phyloP scores from a whole-genome alignment of 768 basidiomycete genomes.

The Boletus edulis region DNA sequence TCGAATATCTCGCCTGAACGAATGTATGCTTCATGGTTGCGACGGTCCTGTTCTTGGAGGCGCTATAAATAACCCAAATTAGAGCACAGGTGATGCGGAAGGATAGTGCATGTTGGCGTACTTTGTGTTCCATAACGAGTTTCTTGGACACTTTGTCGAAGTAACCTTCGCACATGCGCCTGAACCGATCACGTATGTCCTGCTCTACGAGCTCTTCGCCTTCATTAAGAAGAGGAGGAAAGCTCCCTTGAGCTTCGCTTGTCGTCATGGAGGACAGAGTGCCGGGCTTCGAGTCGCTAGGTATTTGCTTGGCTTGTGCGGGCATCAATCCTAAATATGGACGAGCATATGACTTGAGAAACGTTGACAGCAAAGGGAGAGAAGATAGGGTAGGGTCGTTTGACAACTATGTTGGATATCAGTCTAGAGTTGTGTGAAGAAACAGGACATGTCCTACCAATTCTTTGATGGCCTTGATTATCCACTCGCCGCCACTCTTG shows the following conservation, averaged over 20 bases:
- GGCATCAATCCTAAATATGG: conserved; percentile 83
- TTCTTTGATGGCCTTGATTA: conserved; percentile 85
- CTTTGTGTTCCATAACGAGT: conserved; percentile 87
- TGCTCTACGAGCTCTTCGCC: conserved; percentile 78
- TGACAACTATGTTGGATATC: conserved; percentile 56
- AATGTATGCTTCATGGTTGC: conserved; percentile 99
- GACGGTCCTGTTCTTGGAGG: conserved; percentile 93
- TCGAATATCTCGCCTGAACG: conserved; percentile 99
- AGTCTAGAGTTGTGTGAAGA: conserved; percentile 13
- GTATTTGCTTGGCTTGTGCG: conserved; percentile 56
- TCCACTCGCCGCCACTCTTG: conserved; percentile 79
- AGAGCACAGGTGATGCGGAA: neutral
- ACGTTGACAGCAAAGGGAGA: conserved; percentile 85
- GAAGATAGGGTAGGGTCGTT: conserved; percentile 86
- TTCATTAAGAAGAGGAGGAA: conserved; percentile 45
- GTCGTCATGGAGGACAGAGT: conserved; percentile 44
- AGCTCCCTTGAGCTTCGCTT: conserved; percentile 33
- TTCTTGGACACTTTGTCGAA: conserved; percentile 92
- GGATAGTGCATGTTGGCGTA: conserved; percentile 32
- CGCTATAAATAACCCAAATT: conserved; percentile 47
- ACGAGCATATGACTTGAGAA: conserved; percentile 88
- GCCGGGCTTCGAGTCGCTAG: conserved; percentile 52
- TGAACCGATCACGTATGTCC: conserved; percentile 85
- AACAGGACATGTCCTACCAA: conserved; percentile 52
- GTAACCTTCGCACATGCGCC: conserved; percentile 90